Percentiles rank a stretch among this genome's conserved stretches.
phyloP scores from a whole-genome alignment of 2,329 filamentous ascomycete species.

The Neofusicoccum sp. region DNA sequence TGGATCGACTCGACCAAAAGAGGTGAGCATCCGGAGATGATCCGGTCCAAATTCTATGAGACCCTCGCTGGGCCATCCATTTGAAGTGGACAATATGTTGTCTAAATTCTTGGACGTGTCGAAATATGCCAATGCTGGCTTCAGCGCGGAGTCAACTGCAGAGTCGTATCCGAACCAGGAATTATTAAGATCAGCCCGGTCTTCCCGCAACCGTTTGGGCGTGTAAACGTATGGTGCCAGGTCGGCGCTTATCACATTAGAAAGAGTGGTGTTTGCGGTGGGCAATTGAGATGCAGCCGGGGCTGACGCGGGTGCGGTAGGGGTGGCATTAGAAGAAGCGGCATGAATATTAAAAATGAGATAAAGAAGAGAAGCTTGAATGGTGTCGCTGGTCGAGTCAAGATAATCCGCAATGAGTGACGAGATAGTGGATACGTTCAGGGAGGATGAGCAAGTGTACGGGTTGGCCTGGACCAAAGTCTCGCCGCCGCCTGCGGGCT shows the following conservation, averaged over 20 bases:
- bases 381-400: conserved; percentile 53
- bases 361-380: conserved; percentile 57
- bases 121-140: conserved; percentile 24
- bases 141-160: background rate
- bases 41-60: conserved; percentile 57
- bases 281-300: conserved; percentile 51
- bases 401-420: conserved; percentile 57
- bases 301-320: conserved; percentile 45
- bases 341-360: conserved; percentile 64
- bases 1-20: conserved; percentile 59
- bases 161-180: conserved; percentile 55
- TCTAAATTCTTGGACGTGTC: conserved; percentile 25
- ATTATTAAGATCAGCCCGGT: conserved; percentile 59
- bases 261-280: conserved; percentile 45
- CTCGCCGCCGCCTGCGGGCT: conserved; percentile 24
- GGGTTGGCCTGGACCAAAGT: conserved; percentile 53
- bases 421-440: conserved; percentile 55
- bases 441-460: conserved; percentile 55
- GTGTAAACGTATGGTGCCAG: conserved; percentile 59
- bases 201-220: conserved; percentile 50
- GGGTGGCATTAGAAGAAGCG: conserved; percentile 42
- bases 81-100: conserved; percentile 49
- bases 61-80: conserved; percentile 67
- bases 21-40: conserved; percentile 57
- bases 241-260: conserved; percentile 50